These are phyloP conservation scores for Myrica gale DNA, from an alignment of 306 rosid genomes.

Conservation along the genomic window DNA sequence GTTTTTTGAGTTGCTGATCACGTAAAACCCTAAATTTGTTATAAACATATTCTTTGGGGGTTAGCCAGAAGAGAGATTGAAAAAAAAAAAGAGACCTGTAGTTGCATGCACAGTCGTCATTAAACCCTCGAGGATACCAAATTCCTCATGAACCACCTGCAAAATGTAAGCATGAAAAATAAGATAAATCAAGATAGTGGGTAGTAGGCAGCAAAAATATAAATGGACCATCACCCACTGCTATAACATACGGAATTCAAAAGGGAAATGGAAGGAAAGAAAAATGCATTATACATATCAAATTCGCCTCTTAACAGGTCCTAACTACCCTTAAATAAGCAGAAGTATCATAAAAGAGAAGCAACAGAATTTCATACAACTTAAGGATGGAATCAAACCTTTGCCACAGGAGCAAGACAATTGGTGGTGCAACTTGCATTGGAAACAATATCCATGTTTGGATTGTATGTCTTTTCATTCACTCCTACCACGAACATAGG, in stretches of 20 bases:
- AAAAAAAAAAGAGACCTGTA: constrained; percentile 58
- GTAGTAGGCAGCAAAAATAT: background rate
- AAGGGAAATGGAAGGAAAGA: background rate
- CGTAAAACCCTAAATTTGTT: constrained; percentile 16
- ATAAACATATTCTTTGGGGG: background rate
- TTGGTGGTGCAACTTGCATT: constrained; percentile 99
- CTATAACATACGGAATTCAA: background rate
- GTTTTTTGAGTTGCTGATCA: constrained; percentile 93
- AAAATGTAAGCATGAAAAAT: constrained; percentile 1
- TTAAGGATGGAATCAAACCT: constrained; percentile 52
- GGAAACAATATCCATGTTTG: constrained; percentile 85
- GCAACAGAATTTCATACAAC: background rate
- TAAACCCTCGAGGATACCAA: constrained; percentile 91
- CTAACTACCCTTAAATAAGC: background rate
- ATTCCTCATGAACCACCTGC: constrained; percentile 93
- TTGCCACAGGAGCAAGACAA: constrained; percentile 98
- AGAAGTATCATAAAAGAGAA: background rate
- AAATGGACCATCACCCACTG: background rate
- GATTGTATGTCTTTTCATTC: constrained; percentile 73
- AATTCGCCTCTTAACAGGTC: background rate
- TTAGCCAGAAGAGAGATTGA: constrained; percentile 7
- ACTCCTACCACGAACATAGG: constrained; percentile 99
- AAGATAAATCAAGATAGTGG: background rate
- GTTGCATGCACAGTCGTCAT: constrained; percentile 99
- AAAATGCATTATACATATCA: background rate